Percentiles rank a stretch among this genome's conserved stretches.
Evolutionary conservation across 2,329 filamentous ascomycete species (phyloP).

Genomic region (Hysterium pulicare): DNA sequence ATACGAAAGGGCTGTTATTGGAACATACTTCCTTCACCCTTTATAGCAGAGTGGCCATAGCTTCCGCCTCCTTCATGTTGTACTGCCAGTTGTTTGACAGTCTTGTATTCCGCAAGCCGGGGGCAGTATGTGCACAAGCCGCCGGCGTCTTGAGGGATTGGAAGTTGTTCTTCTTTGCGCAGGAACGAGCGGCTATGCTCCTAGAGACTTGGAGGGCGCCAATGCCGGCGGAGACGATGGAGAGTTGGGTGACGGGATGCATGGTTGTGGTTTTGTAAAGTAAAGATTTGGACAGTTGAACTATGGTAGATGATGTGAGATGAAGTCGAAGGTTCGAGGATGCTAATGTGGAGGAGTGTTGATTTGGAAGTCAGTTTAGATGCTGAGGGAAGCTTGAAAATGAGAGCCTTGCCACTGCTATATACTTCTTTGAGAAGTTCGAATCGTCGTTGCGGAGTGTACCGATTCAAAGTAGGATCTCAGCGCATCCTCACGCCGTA

Average conservation of each 20-base stretch:
- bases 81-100: neutral
- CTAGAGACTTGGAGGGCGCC: constrained; percentile 1
- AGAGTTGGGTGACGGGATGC: constrained; percentile 1
- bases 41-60: too few species aligned
- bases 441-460: neutral
- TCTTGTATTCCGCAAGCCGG: neutral
- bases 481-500: too few species aligned
- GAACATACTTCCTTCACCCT: too few species aligned
- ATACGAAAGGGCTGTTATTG: too few species aligned
- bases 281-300: neutral
- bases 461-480: neutral
- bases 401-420: neutral
- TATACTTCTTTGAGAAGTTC: neutral
- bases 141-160: neutral
- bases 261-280: neutral
- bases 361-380: neutral
- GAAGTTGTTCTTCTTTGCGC: neutral
- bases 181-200: neutral
- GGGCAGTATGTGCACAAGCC: neutral
- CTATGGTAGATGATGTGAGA: too few species aligned
- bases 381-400: neutral
- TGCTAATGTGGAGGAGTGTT: too few species aligned
- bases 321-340: constrained; percentile 13
- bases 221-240: constrained; percentile 2
- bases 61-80: too few species aligned